Evolutionary conservation across 2,329 filamentous ascomycete genomes (phyloP), one percentile per base, ranked within the genome.

Genomic region (Ramularia endophylla): DNA sequence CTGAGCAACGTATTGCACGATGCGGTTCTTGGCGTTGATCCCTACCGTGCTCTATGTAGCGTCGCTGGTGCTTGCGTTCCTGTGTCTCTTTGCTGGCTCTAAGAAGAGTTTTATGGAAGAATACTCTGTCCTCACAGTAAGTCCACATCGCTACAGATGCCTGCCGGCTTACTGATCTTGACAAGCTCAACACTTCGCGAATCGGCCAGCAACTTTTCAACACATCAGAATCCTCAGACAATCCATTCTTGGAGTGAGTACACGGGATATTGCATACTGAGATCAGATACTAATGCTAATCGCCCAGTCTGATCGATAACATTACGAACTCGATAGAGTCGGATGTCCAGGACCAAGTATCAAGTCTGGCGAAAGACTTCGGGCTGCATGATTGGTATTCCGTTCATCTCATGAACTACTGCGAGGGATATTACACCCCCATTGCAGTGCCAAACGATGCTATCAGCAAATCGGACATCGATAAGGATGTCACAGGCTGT

Each of bases 321-420:
- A 35, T 54, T 22, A 56, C 50, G 47, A 51, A 63, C 47, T 42
- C 52, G 43, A 51, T 69, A 40, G 59, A 66, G 43, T 54, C 63
- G 40, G 58, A 64, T 27, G 58, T 75, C 40, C 63, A 71, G 53
- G 59, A 63, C 30, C 50, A 63, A 2, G 51, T 67, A 27, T 62
- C 60, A 53, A 61, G 65, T 35, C 57, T 75, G 18, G 68, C 71
- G 15, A 58, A 67, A 33, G 59, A 66, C 13, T 61, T 80, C 12
- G 73, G 75, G 27, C 65, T 81, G 27, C 67, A 75, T 29, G 73
- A 81, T 59, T 83, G 76, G 61, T 82, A 82, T 64, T 73, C 70
- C 15, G 67, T 74, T 12, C 77, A 83, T 57, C 55, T 81, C 41
- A 71, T 81, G 62, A 69, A 75, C 58, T 77, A 75, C 63, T 83